These are phyloP conservation scores for Penicillium paneum DNA, from an alignment of 2,329 filamentous ascomycete species.

Conservation along the genomic window DNA sequence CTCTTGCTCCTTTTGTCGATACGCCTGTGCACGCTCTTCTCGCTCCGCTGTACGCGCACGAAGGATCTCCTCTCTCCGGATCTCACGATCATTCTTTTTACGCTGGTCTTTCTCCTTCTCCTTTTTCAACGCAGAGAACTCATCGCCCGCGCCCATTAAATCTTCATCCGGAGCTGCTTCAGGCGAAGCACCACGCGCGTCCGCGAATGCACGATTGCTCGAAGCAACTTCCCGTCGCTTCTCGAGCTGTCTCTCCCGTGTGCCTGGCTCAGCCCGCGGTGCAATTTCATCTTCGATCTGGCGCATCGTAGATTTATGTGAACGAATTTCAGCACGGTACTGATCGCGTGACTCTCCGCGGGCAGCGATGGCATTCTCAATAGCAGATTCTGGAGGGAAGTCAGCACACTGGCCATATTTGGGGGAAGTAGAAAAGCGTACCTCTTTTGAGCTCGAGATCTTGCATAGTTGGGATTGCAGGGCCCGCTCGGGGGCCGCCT, in stretches of 20 bases:
- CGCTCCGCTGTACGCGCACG: slow-evolving; percentile 73
- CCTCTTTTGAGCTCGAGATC: slow-evolving; percentile 64
- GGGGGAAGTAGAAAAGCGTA: slow-evolving; percentile 11
- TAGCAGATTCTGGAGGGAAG: slow-evolving; percentile 26
- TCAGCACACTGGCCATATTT: not conserved
- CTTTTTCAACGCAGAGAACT: slow-evolving; percentile 62
- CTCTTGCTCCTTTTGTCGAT: slow-evolving; percentile 73
- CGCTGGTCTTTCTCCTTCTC: slow-evolving; percentile 63
- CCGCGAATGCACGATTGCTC: slow-evolving; percentile 67
- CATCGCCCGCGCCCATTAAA: slow-evolving; percentile 65
- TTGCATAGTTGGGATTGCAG: slow-evolving; percentile 64
- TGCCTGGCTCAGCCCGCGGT: slow-evolving; percentile 78
- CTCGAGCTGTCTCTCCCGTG: slow-evolving; percentile 78
- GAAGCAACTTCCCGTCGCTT: slow-evolving; percentile 73
- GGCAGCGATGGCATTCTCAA: slow-evolving; percentile 29
- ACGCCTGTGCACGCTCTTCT: slow-evolving; percentile 68
- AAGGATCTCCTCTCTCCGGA: slow-evolving; percentile 75
- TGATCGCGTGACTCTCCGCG: slow-evolving; percentile 31
- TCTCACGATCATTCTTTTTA: slow-evolving; percentile 79
- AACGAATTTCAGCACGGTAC: slow-evolving; percentile 53
- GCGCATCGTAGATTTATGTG: slow-evolving; percentile 35
- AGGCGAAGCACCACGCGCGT: slow-evolving; percentile 57
- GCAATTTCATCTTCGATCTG: slow-evolving; percentile 65
- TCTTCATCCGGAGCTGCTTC: slow-evolving; percentile 69
- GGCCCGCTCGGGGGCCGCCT: slow-evolving; percentile 45